phyloP scores from a whole-genome alignment of 768 basidiomycete species.

The Tylopilus vinaceipallidus region DNA sequence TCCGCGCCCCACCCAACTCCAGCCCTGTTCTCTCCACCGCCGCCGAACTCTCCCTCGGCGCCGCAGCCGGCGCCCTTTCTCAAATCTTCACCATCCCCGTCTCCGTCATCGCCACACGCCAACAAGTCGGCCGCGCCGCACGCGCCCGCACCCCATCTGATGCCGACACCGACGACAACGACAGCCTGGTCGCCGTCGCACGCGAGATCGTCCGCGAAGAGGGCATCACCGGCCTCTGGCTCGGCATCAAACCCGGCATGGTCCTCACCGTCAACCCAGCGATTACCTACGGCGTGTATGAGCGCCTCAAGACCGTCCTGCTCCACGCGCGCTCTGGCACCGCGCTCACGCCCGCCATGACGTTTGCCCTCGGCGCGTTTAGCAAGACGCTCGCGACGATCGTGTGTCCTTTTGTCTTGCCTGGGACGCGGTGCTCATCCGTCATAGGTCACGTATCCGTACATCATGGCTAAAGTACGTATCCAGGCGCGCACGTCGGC shows the following conservation, averaged over 20 bases:
- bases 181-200: constrained; percentile 78
- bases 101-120: constrained; percentile 94
- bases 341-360: constrained; percentile 70
- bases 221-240: constrained; percentile 85
- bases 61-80: constrained; percentile 88
- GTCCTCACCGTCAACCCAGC: constrained; percentile 98
- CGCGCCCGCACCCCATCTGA: neutral
- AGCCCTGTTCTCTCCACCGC: constrained; percentile 68
- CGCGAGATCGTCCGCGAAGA: constrained; percentile 88
- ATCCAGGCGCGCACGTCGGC: constrained; percentile 82
- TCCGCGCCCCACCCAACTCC: constrained; percentile 57
- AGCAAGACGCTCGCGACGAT: constrained; percentile 96
- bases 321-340: constrained; percentile 52
- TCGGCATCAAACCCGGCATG: constrained; percentile 87
- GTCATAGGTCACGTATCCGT: constrained; percentile 85
- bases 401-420: constrained; percentile 43
- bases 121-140: constrained; percentile 72
- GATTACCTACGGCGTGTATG: constrained; percentile 94
- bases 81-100: constrained; percentile 99
- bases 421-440: neutral
- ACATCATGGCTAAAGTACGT: constrained; percentile 95
- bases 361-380: constrained; percentile 85
- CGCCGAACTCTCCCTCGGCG: constrained; percentile 85
- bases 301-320: constrained; percentile 79
- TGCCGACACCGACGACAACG: constrained; percentile 37